phyloP scores from a whole-genome alignment of 345 rosid species.

The Hypericum androsaemum region DNA sequence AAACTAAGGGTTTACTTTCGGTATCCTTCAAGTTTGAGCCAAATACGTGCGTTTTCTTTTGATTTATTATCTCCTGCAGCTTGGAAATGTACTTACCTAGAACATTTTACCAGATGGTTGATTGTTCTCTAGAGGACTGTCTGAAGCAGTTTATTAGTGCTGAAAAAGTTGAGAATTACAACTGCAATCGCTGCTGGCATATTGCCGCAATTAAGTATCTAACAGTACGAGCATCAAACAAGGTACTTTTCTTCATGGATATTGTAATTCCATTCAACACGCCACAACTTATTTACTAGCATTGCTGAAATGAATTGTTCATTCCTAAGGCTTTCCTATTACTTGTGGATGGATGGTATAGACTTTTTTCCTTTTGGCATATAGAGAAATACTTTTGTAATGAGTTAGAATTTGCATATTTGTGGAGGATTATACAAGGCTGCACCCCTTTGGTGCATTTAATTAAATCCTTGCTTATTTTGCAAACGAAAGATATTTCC shows the following conservation, averaged over 20 bases:
- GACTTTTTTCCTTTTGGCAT: too few species aligned
- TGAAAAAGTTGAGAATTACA: conserved; percentile 59
- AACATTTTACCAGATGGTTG: conserved; percentile 34
- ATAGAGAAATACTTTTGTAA: too few species aligned
- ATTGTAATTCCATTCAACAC: not conserved
- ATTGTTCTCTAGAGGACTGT: conserved; percentile 59
- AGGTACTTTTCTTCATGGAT: conserved; percentile 27
- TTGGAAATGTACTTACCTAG: conserved; percentile 2
- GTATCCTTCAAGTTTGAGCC: conserved; percentile 7
- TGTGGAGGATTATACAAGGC: too few species aligned
- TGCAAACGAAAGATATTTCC: not conserved
- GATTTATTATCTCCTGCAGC: not conserved
- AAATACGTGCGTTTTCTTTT: conserved; percentile 1
- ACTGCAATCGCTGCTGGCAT: conserved; percentile 81
- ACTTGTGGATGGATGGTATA: too few species aligned
- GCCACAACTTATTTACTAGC: not conserved
- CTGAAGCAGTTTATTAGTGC: conserved; percentile 49
- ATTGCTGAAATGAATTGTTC: not conserved
- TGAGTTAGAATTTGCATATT: too few species aligned
- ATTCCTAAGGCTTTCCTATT: too few species aligned
- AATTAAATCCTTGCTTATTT: conserved; percentile 2
- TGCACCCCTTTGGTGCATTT: not conserved
- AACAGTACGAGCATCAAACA: conserved; percentile 27
- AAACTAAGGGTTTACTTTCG: conserved; percentile 33
- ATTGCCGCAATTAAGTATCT: conserved; percentile 53